Conservation (phyloP, 1,139 yeast genomes). For the Sugiyamaella japonica region DNA sequence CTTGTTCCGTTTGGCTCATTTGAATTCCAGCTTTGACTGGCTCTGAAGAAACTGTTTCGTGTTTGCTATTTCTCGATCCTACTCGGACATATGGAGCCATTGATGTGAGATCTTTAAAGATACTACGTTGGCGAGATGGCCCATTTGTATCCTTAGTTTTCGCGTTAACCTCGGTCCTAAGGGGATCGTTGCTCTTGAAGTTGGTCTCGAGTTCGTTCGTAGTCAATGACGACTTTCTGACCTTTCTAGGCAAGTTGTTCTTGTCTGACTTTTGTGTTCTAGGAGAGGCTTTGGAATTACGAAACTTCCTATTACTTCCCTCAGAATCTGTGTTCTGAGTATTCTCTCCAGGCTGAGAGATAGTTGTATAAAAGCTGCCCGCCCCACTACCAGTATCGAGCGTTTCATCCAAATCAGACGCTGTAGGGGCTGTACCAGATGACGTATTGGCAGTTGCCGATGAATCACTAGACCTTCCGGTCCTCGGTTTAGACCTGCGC, state of each 20-base stretch:
- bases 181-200: neutral
- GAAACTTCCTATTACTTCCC: neutral
- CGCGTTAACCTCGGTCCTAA: neutral
- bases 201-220: neutral
- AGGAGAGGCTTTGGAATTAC: neutral
- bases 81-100: neutral
- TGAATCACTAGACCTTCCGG: neutral
- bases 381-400: neutral
- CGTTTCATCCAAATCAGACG: neutral
- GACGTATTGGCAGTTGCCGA: neutral
- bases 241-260: neutral
- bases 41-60: neutral
- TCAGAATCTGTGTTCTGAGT: neutral
- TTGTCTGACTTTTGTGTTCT: neutral
- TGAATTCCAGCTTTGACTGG: too few relatives aligned
- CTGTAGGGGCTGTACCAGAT: neutral
- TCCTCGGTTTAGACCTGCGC: conserved; percentile 4
- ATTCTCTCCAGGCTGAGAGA: neutral
- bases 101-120: neutral
- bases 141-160: neutral
- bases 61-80: neutral
- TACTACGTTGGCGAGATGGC: neutral
- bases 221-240: neutral
- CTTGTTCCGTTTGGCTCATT: neutral
- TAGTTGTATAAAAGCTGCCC: neutral